Conservation (phyloP, 495 filamentous ascomycete species). For the Neurospora terricola region DNA sequence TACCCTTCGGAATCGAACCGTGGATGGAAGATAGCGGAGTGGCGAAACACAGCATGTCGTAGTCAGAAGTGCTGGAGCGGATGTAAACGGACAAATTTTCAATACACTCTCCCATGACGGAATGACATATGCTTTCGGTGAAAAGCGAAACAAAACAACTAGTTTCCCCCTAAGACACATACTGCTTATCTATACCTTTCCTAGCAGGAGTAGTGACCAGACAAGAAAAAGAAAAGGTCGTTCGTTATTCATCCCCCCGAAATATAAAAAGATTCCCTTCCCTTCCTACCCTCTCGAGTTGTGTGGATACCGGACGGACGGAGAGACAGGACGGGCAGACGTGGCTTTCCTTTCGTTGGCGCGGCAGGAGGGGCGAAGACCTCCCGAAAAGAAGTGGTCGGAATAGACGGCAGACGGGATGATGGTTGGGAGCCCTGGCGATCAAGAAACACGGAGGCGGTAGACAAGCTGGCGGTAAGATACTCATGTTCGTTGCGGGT, state of each 20-base stretch:
- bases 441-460: conserved; percentile 16
- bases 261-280: conserved; percentile 7
- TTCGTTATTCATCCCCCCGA: conserved; percentile 24
- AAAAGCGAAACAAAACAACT: conserved; percentile 12
- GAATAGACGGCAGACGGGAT: conserved; percentile 9
- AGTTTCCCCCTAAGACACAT: conserved; percentile 4
- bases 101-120: not conserved
- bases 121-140: not conserved
- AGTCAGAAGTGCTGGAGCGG: not conserved
- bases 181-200: conserved; percentile 24
- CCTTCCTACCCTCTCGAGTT: conserved; percentile 2
- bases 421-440: conserved; percentile 8
- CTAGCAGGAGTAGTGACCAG: conserved; percentile 10
- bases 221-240: conserved; percentile 14
- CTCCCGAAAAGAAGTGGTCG: conserved; percentile 9
- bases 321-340: not conserved
- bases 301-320: not conserved
- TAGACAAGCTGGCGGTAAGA: conserved; percentile 10
- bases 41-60: not conserved
- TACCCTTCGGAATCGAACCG: not conserved
- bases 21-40: not conserved
- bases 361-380: not conserved
- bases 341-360: not conserved
- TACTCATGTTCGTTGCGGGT: conserved; percentile 8
- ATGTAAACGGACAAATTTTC: not conserved